Conservation (phyloP, 2,329 filamentous ascomycete species). For the Tricladium varicosporioides region DNA sequence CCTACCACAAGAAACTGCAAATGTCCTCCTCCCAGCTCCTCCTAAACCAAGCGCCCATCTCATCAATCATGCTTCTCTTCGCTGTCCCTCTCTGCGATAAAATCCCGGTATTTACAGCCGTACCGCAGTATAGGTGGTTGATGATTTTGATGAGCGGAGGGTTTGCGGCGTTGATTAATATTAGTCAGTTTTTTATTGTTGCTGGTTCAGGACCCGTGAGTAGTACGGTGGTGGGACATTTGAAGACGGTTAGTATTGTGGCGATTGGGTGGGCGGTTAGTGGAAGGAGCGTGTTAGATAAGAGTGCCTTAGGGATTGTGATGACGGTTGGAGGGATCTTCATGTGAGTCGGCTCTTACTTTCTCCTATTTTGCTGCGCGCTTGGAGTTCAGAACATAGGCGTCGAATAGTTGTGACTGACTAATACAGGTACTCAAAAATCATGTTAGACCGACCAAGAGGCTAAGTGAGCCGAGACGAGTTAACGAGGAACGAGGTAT, state of each 20-base stretch:
- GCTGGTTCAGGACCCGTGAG: constrained; percentile 37
- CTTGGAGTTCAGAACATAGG: no score
- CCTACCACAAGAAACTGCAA: constrained; percentile 42
- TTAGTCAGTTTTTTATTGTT: constrained; percentile 35
- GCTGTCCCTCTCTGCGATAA: constrained; percentile 43
- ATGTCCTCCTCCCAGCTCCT: constrained; percentile 43
- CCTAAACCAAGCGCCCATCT: constrained; percentile 44
- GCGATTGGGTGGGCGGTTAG: constrained; percentile 26
- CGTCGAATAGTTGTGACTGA: no score
- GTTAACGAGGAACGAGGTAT: neutral
- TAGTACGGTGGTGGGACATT: constrained; percentile 42
- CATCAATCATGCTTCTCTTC: constrained; percentile 41
- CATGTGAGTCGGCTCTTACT: constrained; percentile 17
- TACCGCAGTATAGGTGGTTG: constrained; percentile 34
- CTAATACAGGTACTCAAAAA: constrained; percentile 25
- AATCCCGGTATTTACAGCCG: constrained; percentile 33
- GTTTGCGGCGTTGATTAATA: constrained; percentile 38
- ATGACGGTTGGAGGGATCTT: constrained; percentile 28
- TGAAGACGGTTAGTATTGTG: constrained; percentile 37
- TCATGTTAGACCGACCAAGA: constrained; percentile 25
- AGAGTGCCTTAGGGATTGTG: constrained; percentile 22
- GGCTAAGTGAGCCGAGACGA: neutral
- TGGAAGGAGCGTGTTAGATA: constrained; percentile 23
- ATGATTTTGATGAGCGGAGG: constrained; percentile 41
- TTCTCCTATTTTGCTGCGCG: no score